Evolutionary conservation across 2,329 filamentous ascomycete species (phyloP), one percentile per base, ranked within the genome.

Genomic region (Sclerotinia sclerotiorum): DNA sequence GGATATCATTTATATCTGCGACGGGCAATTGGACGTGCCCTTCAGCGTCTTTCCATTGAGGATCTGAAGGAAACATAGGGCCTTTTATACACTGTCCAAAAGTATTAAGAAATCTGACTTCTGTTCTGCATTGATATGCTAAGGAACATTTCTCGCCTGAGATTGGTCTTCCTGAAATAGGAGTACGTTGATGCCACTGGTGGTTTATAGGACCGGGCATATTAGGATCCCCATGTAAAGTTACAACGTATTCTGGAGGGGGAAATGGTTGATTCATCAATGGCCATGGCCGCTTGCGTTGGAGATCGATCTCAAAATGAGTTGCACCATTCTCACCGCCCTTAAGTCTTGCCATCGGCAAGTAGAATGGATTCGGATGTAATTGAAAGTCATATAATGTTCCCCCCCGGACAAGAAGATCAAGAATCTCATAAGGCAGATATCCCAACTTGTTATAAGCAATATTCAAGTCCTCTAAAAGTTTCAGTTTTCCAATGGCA

Each of bases 401-500:
- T 57, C 80, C 77, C 46, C 56, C 63, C 0, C 78, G 75, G 3
- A 68, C 29, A 51, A 69, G 64, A 1, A 70, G 39, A 49, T 70
- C 57, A 46, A 71, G 49, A 44, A 72, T 64, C 32, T 73, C 58
- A 51, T 66, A 69, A 13, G 90, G 90, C 1, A 93, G 80, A 69
- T 80, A 84, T 8, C 81, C 81, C 15, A 93, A 79, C 6, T 79
- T 78, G 70, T 92, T 92, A 65, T 89, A 84, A 0, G 88, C 85
- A 11, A 93, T 73, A 72, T 91, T 92, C 51, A 93, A 83, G 63
- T 87, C 83, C 63, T 81, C 79, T 5, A 93, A 81, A 69, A 87
- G 87, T 5, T 76, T 76, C 8, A 92, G 81, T 44, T 84, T 84
- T 29, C 80, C 81, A 61, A 92, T 86, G 4, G 82, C 81, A 0